Conservation (phyloP, 352 stramenopile genomes). For the Hyaloperonospora brassicae region DNA sequence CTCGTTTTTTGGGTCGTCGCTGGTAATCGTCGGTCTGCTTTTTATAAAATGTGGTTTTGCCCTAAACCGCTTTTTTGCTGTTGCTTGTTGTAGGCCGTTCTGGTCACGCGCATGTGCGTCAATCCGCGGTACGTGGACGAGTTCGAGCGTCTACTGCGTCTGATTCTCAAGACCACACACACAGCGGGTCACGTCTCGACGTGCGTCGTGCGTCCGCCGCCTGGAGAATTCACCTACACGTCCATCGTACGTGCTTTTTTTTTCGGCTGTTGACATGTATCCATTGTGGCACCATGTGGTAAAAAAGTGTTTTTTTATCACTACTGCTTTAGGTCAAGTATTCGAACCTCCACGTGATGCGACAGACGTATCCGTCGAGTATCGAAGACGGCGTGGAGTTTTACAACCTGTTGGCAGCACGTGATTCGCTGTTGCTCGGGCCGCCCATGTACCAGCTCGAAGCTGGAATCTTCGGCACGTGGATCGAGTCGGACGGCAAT, state of each 20-base stretch:
- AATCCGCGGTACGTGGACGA: constrained; percentile 65
- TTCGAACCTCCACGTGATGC: constrained; percentile 60
- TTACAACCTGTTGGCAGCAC: constrained; percentile 67
- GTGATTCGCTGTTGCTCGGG: constrained; percentile 68
- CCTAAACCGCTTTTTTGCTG: neutral
- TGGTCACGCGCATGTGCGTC: constrained; percentile 78
- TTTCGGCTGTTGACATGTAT: neutral
- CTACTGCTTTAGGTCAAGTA: constrained; percentile 56
- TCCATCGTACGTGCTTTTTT: constrained; percentile 52
- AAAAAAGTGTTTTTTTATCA: constrained; percentile 3
- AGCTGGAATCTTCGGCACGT: constrained; percentile 63
- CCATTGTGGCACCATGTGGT: constrained; percentile 2
- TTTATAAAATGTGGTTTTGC: neutral
- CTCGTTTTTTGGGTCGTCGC: no score
- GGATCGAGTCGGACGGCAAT: constrained; percentile 76
- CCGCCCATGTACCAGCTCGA: constrained; percentile 80
- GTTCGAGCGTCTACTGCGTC: constrained; percentile 64
- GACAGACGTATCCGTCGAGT: constrained; percentile 62
- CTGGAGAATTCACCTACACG: constrained; percentile 71
- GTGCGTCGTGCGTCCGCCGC: constrained; percentile 67
- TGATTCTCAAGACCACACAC: constrained; percentile 80
- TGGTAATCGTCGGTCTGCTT: neutral
- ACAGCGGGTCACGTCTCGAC: constrained; percentile 74
- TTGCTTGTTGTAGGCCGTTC: constrained; percentile 40
- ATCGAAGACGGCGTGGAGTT: constrained; percentile 63